Conservation (phyloP, 1,284 basidiomycete species). For the Irpex sp. region DNA sequence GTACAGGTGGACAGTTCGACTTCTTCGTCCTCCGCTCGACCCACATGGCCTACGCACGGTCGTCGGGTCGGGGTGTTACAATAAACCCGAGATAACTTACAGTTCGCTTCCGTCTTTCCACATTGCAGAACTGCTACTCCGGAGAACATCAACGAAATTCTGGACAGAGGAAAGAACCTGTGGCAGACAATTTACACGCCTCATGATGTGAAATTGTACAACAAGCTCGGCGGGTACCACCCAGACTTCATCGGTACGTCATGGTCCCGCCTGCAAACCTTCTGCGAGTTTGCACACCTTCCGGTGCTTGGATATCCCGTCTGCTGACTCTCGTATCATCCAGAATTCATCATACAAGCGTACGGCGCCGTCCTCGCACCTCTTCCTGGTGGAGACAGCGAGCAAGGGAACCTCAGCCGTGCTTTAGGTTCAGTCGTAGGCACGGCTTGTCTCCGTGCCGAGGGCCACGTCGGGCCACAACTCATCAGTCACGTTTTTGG, state of each 20-base stretch:
- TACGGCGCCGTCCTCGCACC: conserved; percentile 89
- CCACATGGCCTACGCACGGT: neutral
- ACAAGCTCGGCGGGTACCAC: conserved; percentile 84
- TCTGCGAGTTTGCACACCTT: too few species aligned
- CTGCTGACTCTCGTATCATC: conserved; percentile 11
- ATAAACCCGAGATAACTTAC: neutral
- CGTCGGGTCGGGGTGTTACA: neutral
- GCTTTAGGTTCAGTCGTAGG: conserved; percentile 87
- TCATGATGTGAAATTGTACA: conserved; percentile 84
- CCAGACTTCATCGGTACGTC: conserved; percentile 81
- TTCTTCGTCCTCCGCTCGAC: neutral
- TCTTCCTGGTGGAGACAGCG: conserved; percentile 49
- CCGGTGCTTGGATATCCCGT: conserved; percentile 12
- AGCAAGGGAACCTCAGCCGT: conserved; percentile 83
- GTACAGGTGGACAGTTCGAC: neutral
- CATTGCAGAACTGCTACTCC: conserved; percentile 51
- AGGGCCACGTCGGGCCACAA: conserved; percentile 88
- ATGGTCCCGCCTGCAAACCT: conserved; percentile 8
- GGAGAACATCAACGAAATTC: conserved; percentile 64
- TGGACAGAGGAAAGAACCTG: conserved; percentile 63
- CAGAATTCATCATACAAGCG: conserved; percentile 90
- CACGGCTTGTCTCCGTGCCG: conserved; percentile 87
- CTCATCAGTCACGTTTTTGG: conserved; percentile 92
- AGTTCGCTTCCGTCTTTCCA: neutral
- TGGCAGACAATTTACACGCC: conserved; percentile 95